phyloP scores from a whole-genome alignment of 2,329 filamentous ascomycete species.

The Diplocarpon mali region DNA sequence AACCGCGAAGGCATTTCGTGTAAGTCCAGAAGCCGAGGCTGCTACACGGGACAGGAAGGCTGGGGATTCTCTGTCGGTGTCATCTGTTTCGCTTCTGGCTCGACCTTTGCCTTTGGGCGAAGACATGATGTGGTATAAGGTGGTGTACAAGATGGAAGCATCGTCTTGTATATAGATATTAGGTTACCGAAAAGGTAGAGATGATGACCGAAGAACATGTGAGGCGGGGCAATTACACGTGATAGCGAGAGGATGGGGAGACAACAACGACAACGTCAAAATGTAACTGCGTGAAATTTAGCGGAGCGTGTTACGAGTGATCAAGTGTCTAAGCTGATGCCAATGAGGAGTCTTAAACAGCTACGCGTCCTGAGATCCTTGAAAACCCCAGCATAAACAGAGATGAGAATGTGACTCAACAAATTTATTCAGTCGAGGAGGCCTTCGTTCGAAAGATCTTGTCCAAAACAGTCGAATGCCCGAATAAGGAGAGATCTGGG shows the following conservation, averaged over 20 bases:
- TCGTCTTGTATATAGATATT: neutral
- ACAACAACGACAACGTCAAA: too few species aligned
- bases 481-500: too few species aligned
- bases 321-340: too few species aligned
- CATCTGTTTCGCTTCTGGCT: constrained; percentile 2
- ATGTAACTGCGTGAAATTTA: too few species aligned
- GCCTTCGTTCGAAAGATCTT: too few species aligned
- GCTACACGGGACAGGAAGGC: constrained; percentile 21
- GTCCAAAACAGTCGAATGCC: too few species aligned
- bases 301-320: too few species aligned
- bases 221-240: neutral
- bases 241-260: neutral
- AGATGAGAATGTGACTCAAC: too few species aligned
- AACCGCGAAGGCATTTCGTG: constrained; percentile 26
- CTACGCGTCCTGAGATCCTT: too few species aligned
- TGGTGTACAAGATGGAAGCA: neutral
- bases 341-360: too few species aligned
- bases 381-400: too few species aligned
- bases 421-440: too few species aligned
- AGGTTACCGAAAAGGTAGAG: neutral
- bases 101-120: constrained; percentile 21
- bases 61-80: constrained; percentile 2
- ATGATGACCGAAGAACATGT: neutral
- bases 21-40: constrained; percentile 28
- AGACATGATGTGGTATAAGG: constrained; percentile 4